Base-by-base conservation (phyloP, 1,284 basidiomycete species). In the Lentinula novae-zelandiae region DNA sequence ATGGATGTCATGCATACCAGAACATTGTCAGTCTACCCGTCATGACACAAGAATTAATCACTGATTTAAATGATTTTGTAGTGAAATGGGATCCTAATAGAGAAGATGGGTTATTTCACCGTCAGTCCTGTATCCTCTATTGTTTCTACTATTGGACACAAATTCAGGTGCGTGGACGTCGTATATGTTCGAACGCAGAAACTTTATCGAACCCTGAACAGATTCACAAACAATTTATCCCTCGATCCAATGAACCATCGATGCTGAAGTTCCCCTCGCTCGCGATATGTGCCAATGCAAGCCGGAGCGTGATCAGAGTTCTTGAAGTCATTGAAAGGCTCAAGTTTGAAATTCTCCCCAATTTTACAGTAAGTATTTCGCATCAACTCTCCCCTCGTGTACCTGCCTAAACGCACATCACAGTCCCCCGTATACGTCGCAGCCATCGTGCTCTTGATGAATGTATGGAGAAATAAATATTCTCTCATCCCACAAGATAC, bases 221-320 rank as follows among this genome's bases (percentile, higher is more conserved):
- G 31, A 50, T 56, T 9, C 82, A 83, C 67, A 75, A 80, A n/a
- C 79, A 79, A 0, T 82, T 82, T 68, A 81, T 82, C 52, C 78
- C 77, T 1, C 74, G 75, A 0, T 74, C 70, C 9, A 64, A 65
- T 12, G 67, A 71, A 59, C 67, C 66, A 1, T 68, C 71, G 1
- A 66, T 71, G 12, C 63, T 73, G 1, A 64, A 70, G 3, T 73
- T 74, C 62, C 79, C 81, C 0, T 81, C 79, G 6, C 70, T 82
- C 9, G 78, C 79, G 0, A 82, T 83, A 44, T 83, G 82, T 68
- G 75, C 76, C 40, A 82, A 81, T 61, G 81, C 81, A 9, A 77
- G 81, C 22, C 33, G 54, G 22, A 22, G 15, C 31, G 42, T 42
- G 3, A 42, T 56, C 12, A 46, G n/a, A 10, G 17, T 46, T 13